Evolutionary conservation across 768 basidiomycete species (phyloP).

Genomic region (Russula lepida): DNA sequence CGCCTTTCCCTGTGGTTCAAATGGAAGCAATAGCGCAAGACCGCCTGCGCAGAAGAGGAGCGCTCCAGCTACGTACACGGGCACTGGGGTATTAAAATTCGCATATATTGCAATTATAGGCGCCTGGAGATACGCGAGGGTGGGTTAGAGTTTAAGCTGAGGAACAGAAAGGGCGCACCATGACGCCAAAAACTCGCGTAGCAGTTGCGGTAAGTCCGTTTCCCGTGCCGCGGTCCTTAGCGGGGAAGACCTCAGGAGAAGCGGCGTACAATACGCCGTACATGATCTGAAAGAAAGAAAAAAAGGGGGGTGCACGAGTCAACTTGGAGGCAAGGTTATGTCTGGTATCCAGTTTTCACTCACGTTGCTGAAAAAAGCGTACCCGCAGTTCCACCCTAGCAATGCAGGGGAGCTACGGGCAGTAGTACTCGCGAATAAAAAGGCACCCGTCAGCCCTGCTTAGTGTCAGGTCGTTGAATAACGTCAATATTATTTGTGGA

Average conservation of each 20-base stretch:
- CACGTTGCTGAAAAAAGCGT: constrained; percentile 55
- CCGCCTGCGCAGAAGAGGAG: constrained; percentile 53
- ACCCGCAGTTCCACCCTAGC: constrained; percentile 76
- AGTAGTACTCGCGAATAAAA: constrained; percentile 71
- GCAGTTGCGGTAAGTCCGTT: constrained; percentile 56
- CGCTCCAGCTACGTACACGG: constrained; percentile 64
- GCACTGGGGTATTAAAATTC: constrained; percentile 52
- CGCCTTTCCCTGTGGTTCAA: constrained; percentile 66
- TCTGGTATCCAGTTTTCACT: constrained; percentile 15
- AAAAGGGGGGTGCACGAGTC: neutral
- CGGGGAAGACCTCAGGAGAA: constrained; percentile 63
- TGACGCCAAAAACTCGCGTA: constrained; percentile 56
- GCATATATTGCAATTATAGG: constrained; percentile 67
- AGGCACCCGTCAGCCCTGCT: constrained; percentile 63
- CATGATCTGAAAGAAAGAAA: constrained; percentile 43
- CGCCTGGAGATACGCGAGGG: constrained; percentile 34
- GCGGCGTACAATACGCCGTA: constrained; percentile 67
- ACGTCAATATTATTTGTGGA: constrained; percentile 22
- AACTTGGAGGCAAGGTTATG: neutral
- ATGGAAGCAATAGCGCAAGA: constrained; percentile 57
- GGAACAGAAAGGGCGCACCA: constrained; percentile 36
- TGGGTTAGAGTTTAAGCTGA: too few relatives aligned
- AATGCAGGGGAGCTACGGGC: constrained; percentile 57
- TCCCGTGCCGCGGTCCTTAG: constrained; percentile 66
- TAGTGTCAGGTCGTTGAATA: constrained; percentile 40